Conservation (phyloP, 73 alveolate genomes). For the Paramecium octaurelia region DNA sequence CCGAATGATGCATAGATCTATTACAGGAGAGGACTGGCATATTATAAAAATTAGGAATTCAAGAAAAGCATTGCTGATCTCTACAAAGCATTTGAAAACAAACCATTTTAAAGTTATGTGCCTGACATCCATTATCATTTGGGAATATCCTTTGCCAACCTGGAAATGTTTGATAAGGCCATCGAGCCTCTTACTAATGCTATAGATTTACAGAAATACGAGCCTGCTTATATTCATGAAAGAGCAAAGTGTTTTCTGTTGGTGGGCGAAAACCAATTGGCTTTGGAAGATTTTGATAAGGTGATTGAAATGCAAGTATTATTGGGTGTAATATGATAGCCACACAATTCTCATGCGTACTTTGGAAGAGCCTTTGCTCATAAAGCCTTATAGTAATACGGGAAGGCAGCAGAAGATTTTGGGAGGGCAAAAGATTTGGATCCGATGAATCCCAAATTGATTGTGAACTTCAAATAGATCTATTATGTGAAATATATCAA, state of each 20-base stretch:
- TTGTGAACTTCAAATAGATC: conserved; percentile 76
- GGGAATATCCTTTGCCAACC: conserved; percentile 84
- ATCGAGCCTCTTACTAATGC: conserved; percentile 80
- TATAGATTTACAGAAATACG: conserved; percentile 60
- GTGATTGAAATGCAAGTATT: conserved; percentile 72
- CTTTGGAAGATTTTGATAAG: conserved; percentile 76
- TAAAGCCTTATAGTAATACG: conserved; percentile 72
- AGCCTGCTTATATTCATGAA: conserved; percentile 82
- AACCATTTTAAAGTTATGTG: conserved; percentile 81
- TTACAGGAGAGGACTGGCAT: conserved; percentile 84
- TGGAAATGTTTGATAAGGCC: conserved; percentile 84
- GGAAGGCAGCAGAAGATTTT: conserved; percentile 89
- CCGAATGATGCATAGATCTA: conserved; percentile 82
- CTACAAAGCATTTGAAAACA: conserved; percentile 68
- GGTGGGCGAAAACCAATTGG: conserved; percentile 76
- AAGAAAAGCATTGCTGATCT: conserved; percentile 75
- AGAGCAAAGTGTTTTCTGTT: conserved; percentile 89
- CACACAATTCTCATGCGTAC: conserved; percentile 89
- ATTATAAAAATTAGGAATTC: conserved; percentile 72
- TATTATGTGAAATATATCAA: conserved; percentile 81
- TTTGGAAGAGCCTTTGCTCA: conserved; percentile 90
- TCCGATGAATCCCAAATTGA: conserved; percentile 80
- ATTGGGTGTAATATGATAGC: conserved; percentile 50
- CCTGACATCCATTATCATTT: conserved; percentile 89
- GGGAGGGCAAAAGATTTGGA: conserved; percentile 82